Conservation (phyloP, 2,329 filamentous ascomycete species). For the Orbilia ellipsospora region DNA sequence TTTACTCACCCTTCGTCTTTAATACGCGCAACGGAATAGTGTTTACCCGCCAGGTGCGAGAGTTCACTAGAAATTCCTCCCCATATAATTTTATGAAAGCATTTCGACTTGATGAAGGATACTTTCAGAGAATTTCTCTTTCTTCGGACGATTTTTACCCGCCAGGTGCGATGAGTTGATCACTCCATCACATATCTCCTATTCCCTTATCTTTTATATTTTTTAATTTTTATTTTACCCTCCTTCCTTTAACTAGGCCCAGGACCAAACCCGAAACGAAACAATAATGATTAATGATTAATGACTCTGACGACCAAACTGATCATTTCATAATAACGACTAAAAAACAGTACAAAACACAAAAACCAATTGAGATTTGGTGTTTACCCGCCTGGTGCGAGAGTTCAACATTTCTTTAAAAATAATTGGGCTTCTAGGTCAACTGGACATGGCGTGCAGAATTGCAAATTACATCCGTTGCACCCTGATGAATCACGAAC, state of each 20-base stretch:
- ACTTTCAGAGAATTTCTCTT: background rate
- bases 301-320: too few relatives aligned
- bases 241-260: slow-evolving; percentile 6
- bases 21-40: slow-evolving; percentile 1
- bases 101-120: background rate
- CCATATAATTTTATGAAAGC: background rate
- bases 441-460: too few relatives aligned
- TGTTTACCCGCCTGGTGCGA: slow-evolving; percentile 20
- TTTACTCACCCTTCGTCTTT: background rate
- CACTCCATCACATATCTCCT: background rate
- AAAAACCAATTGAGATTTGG: background rate
- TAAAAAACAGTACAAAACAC: background rate
- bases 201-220: background rate
- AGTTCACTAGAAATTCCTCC: slow-evolving; percentile 4
- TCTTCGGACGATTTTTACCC: slow-evolving; percentile 30
- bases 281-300: background rate
- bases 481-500: too few relatives aligned
- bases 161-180: slow-evolving; percentile 48
- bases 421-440: too few relatives aligned
- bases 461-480: too few relatives aligned
- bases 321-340: too few relatives aligned
- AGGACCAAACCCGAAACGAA: background rate
- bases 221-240: background rate
- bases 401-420: slow-evolving; percentile 3
- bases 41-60: slow-evolving; percentile 32